Evolutionary conservation across 306 rosid genomes (phyloP).

Genomic region (Rosa lucieae): DNA sequence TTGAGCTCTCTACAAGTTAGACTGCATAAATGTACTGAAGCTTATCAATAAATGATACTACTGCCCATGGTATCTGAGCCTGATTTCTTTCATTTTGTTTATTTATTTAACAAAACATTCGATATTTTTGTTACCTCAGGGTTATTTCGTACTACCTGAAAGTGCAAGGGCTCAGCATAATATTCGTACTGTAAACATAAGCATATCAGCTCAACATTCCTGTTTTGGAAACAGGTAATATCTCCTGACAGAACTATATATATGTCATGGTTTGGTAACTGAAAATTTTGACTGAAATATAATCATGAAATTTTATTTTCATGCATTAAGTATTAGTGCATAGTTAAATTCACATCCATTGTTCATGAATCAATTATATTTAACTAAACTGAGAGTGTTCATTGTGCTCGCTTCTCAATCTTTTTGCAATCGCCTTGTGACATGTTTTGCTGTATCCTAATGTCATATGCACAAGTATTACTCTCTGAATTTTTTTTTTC

Average conservation of each 20-base stretch:
- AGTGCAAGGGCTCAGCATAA: conserved; percentile 80
- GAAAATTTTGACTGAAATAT: neutral
- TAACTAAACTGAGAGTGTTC: neutral
- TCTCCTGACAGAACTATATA: neutral
- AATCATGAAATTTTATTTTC: neutral
- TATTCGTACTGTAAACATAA: conserved; percentile 79
- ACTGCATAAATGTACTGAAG: conserved; percentile 7
- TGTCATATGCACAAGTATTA: neutral
- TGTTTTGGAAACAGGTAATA: conserved; percentile 95
- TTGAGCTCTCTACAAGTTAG: neutral
- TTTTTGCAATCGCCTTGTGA: neutral
- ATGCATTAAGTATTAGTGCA: neutral
- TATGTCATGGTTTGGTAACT: conserved; percentile 14
- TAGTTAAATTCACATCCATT: neutral
- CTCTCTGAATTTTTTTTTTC: no score
- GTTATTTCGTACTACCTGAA: conserved; percentile 94
- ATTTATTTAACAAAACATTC: conserved; percentile 8
- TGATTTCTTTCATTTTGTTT: conserved; percentile 19
- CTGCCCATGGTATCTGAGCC: conserved; percentile 25
- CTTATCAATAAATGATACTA: conserved; percentile 12
- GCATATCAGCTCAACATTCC: conserved; percentile 89
- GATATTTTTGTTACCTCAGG: conserved; percentile 43
- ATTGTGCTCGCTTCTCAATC: neutral
- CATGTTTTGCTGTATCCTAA: neutral
- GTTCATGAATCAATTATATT: neutral